These are phyloP conservation scores for Didymosphaeria variabile DNA, from an alignment of 2,329 filamentous ascomycete genomes.

Conservation along the genomic window DNA sequence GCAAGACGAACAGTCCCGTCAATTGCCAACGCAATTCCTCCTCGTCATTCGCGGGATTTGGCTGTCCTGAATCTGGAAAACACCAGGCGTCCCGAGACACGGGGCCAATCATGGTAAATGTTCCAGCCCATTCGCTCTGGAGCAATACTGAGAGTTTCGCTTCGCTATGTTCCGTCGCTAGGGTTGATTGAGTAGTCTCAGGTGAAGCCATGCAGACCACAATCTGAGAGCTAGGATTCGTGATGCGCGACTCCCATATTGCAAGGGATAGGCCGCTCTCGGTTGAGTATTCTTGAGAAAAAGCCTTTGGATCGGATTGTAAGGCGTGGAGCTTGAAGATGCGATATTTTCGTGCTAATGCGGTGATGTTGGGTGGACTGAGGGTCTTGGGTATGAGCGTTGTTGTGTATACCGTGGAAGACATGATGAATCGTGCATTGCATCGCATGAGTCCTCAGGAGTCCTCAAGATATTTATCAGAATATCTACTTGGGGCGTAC, in stretches of 20 bases:
- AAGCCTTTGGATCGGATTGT: neutral
- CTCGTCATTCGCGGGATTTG: constrained; percentile 10
- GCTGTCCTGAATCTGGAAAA: constrained; percentile 11
- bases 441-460: too few relatives aligned
- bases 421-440: too few relatives aligned
- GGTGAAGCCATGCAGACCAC: constrained; percentile 7
- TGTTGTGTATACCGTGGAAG: neutral
- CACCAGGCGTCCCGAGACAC: constrained; percentile 9
- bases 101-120: constrained; percentile 17
- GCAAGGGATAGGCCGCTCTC: constrained; percentile 14
- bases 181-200: too few relatives aligned
- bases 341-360: neutral
- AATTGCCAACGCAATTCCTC: constrained; percentile 15
- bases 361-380: neutral
- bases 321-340: neutral
- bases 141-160: neutral
- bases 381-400: neutral
- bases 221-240: constrained; percentile 10
- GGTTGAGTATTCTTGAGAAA: neutral
- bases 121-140: constrained; percentile 14
- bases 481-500: too few relatives aligned
- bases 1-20: constrained; percentile 16
- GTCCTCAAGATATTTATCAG: too few relatives aligned
- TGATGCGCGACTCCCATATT: constrained; percentile 12
- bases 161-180: neutral